Evolutionary conservation across 257 asterid genomes (phyloP).

Genomic region (Nicotiana knightiana): DNA sequence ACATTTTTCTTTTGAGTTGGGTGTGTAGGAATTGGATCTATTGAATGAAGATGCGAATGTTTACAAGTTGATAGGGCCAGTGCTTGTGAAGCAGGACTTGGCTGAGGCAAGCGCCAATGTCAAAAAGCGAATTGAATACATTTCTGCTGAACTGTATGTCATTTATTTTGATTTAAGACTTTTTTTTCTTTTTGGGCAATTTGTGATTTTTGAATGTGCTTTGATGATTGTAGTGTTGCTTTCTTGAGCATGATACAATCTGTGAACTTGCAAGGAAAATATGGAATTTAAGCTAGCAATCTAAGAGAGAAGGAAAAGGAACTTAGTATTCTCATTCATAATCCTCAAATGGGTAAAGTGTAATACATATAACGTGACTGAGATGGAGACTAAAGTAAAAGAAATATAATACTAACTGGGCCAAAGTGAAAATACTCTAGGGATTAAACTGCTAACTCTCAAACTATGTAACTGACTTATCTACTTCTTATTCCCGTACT

Average conservation of each 20-base stretch:
- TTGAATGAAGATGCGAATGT: slow-evolving; percentile 89
- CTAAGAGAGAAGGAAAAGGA: no score
- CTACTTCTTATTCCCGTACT: no score
- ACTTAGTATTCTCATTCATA: no score
- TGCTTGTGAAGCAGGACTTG: slow-evolving; percentile 92
- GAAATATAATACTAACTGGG: no score
- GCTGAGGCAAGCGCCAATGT: slow-evolving; percentile 97
- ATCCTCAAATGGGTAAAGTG: no score
- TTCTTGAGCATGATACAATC: background rate
- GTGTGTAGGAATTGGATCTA: slow-evolving; percentile 73
- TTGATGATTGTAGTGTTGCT: background rate
- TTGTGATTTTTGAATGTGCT: background rate
- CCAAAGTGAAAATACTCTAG: no score
- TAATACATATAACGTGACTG: no score
- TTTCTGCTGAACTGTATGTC: slow-evolving; percentile 83
- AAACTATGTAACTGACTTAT: no score
- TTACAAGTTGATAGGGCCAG: slow-evolving; percentile 90
- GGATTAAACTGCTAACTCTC: no score
- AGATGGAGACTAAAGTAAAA: no score
- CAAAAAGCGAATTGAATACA: slow-evolving; percentile 89
- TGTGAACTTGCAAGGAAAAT: no score
- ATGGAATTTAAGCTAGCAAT: no score
- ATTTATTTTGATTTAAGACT: background rate
- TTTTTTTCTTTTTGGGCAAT: background rate
- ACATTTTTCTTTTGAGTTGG: background rate